Base-by-base conservation (phyloP, 345 rosid genomes). In the Camelina neglecta region DNA sequence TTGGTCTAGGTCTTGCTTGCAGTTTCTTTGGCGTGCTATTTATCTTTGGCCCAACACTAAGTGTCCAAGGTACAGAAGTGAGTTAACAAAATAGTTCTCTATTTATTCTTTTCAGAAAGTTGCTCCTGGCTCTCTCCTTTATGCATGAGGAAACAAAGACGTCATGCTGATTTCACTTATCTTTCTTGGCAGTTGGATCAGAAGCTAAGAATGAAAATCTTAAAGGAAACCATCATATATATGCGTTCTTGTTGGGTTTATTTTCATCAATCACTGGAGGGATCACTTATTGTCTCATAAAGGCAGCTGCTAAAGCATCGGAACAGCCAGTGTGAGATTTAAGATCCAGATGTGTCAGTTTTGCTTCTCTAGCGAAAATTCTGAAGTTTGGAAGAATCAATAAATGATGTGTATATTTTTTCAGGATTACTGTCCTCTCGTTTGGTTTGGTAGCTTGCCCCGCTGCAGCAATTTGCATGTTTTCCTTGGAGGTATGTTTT, bases 41-140 rank as follows among this genome's bases (percentile, higher is more conserved):
- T 81, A 87, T 88, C 79, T 93, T 83, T 55, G 91, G 83, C 73
- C 93, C 81, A 77, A 82, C 82, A 64, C 85, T 91, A 76, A 79
- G 83, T 60, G 83, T 89, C 73, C 93, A 91, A 93, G 97, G 97
- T 93, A 93, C 83, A 88, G 90, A 88, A 84, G 90, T 89, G 93
- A 91, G 96, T 88, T 88, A 70, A 76, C 84, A 76, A 67, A 84
- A 75, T 82, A 86, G 84, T 79, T 51, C 24, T 57, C 56, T 66
- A 60, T 49, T 33, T 49, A 31, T 68, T 64, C 29, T 44, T 62
- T 45, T 35, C 21, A 15, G 60, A 66, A 47, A 62, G 36, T 16
- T 53, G n/a, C 51, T n/a, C 39, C 3, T 64, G 15, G 16, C 23
- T 55, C 15, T 55, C 15, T 56, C 55, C 18, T 60, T 15, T 21